Evolutionary conservation across 192 early-diverging fungal genomes (phyloP).

Genomic region (Coemansia sp.): DNA sequence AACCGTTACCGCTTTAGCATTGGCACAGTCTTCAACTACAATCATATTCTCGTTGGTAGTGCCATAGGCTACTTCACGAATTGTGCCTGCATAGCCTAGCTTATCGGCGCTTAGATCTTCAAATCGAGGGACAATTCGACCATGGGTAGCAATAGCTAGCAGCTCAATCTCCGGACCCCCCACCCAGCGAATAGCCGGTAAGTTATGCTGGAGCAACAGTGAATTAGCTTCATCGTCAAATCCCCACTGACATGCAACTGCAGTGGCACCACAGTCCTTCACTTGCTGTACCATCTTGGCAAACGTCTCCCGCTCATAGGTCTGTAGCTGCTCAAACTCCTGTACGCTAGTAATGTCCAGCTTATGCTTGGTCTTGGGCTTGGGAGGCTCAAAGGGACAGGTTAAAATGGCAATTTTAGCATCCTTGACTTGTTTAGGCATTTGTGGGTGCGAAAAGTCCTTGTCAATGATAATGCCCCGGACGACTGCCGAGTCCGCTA

Average conservation of each 20-base stretch:
- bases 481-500: slow-evolving; percentile 90
- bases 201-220: slow-evolving; percentile 92
- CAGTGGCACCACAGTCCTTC: slow-evolving; percentile 96
- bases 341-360: slow-evolving; percentile 97
- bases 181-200: slow-evolving; percentile 99
- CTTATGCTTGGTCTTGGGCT: slow-evolving; percentile 99
- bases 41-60: slow-evolving; percentile 87
- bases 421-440: slow-evolving; percentile 94
- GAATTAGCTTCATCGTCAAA: slow-evolving; percentile 99
- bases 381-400: slow-evolving; percentile 99
- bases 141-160: slow-evolving; percentile 99
- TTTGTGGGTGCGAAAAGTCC: slow-evolving; percentile 99
- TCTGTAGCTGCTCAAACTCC: slow-evolving; percentile 96
- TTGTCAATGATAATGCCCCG: slow-evolving; percentile 99
- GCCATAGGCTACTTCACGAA: slow-evolving; percentile 75
- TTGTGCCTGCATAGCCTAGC: slow-evolving; percentile 89
- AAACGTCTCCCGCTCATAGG: slow-evolving; percentile 95
- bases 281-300: slow-evolving; percentile 95
- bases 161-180: slow-evolving; percentile 99
- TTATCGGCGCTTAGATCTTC: slow-evolving; percentile 87
- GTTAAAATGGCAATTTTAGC: slow-evolving; percentile 98
- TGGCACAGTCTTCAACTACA: slow-evolving; percentile 99
- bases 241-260: slow-evolving; percentile 99
- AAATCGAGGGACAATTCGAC: slow-evolving; percentile 99
- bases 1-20: slow-evolving; percentile 94